These are phyloP conservation scores for Sarocladium oryzae DNA, from an alignment of 2,329 filamentous ascomycete genomes.

Conservation along the genomic window DNA sequence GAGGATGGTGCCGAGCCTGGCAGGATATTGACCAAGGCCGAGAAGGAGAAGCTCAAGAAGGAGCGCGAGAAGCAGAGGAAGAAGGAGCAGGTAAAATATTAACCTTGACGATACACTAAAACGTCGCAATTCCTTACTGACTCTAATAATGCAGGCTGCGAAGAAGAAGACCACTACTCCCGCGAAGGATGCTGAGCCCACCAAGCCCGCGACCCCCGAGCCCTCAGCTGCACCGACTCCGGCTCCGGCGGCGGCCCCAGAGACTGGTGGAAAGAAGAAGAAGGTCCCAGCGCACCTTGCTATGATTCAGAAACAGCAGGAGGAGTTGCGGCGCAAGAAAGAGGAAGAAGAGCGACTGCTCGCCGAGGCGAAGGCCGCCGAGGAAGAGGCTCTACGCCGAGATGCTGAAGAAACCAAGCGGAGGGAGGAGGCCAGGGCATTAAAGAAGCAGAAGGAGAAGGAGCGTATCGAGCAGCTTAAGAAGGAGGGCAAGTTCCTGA, in stretches of 20 bases:
- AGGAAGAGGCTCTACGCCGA: conserved; percentile 59
- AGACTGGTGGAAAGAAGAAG: conserved; percentile 69
- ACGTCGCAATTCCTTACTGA: not conserved
- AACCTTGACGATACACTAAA: not conserved
- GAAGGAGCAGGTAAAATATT: conserved; percentile 73
- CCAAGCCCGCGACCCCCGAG: conserved; percentile 52
- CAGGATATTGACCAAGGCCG: conserved; percentile 86
- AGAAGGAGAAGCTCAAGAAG: conserved; percentile 98
- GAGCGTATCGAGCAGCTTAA: conserved; percentile 81
- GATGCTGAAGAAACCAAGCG: conserved; percentile 62
- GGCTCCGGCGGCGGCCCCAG: conserved; percentile 41
- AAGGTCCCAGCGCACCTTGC: conserved; percentile 74
- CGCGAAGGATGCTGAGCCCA: conserved; percentile 14
- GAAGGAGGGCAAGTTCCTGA: conserved; percentile 80
- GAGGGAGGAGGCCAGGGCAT: conserved; percentile 65
- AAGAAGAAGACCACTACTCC: conserved; percentile 64
- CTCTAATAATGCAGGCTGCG: conserved; percentile 46
- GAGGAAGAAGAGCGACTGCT: conserved; percentile 56
- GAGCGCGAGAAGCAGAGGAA: conserved; percentile 97
- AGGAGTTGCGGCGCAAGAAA: conserved; percentile 59
- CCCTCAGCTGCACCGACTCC: conserved; percentile 41
- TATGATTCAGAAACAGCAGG: conserved; percentile 75
- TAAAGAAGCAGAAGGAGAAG: conserved; percentile 82
- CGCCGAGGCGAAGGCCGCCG: conserved; percentile 58
- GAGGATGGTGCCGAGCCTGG: conserved; percentile 51